A percentile compares a stretch with the other conserved stretches of the same genome.
Evolutionary conservation across 495 filamentous ascomycete species (phyloP).

Genomic region (Terfezia boudieri): DNA sequence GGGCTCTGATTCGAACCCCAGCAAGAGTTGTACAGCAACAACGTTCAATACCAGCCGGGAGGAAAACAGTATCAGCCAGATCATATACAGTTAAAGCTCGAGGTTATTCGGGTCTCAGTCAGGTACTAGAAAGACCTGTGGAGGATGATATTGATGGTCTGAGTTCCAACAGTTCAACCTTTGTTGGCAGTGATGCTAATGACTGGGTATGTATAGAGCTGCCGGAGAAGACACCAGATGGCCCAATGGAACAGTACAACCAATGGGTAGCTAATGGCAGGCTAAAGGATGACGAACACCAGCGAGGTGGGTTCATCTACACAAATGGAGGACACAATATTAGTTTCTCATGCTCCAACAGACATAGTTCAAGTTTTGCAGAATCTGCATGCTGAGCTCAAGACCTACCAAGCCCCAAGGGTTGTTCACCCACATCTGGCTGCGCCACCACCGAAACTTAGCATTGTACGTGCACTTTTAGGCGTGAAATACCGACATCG

Average conservation of each 20-base stretch:
- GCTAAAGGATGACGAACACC: slow-evolving; percentile 70
- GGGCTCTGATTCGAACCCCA: too few relatives aligned
- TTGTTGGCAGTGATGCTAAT: background rate
- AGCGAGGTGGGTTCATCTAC: slow-evolving; percentile 39
- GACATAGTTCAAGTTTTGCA: slow-evolving; percentile 75
- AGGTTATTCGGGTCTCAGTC: too few relatives aligned
- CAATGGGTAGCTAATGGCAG: slow-evolving; percentile 44
- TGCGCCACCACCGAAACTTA: background rate
- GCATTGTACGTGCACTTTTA: too few relatives aligned
- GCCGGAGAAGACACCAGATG: slow-evolving; percentile 19
- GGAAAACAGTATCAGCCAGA: too few relatives aligned
- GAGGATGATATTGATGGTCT: background rate
- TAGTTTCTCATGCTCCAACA: slow-evolving; percentile 14
- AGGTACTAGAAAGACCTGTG: background rate
- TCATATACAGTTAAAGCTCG: too few relatives aligned
- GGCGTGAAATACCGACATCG: too few relatives aligned
- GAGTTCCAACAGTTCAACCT: background rate
- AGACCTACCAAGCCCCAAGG: slow-evolving; percentile 43
- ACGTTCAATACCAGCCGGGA: too few relatives aligned
- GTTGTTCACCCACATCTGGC: slow-evolving; percentile 56
- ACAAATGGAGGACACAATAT: background rate
- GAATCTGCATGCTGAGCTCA: slow-evolving; percentile 65
- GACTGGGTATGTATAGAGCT: too few relatives aligned
- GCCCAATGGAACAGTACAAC: slow-evolving; percentile 77
- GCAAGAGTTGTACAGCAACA: too few relatives aligned